These are phyloP conservation scores for Naganishia sp. DNA, from an alignment of 1,284 basidiomycete species.

Conservation along the genomic window DNA sequence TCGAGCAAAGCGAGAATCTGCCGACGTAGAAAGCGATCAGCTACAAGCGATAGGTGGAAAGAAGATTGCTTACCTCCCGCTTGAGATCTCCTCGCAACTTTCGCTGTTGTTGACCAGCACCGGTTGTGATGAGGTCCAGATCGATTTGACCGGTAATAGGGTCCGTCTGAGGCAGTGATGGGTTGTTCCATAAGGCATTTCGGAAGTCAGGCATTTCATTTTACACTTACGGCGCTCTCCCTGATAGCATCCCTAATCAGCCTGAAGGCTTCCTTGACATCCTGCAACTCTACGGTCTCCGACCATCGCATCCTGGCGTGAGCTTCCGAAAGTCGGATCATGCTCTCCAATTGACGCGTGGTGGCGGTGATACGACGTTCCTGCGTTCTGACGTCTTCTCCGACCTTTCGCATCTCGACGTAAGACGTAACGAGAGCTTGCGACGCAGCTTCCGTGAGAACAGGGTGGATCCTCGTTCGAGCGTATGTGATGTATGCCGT, in stretches of 20 bases:
- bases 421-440: constrained; percentile 84
- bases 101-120: constrained; percentile 80
- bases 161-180: constrained; percentile 63
- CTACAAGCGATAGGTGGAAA: neutral
- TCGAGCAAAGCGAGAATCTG: constrained; percentile 65
- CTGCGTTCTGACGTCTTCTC: constrained; percentile 78
- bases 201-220: neutral
- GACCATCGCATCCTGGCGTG: constrained; percentile 95
- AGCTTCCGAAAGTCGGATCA: constrained; percentile 96
- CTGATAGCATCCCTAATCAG: constrained; percentile 95
- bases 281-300: constrained; percentile 75
- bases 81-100: constrained; percentile 81
- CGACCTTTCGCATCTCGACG: constrained; percentile 90
- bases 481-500: constrained; percentile 95
- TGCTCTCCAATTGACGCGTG: constrained; percentile 92
- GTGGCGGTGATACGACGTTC: constrained; percentile 98
- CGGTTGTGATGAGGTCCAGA: constrained; percentile 92
- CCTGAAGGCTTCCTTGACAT: constrained; percentile 87
- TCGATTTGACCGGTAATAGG: constrained; percentile 89
- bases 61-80: constrained; percentile 60
- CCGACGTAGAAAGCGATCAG: neutral
- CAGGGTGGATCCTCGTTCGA: constrained; percentile 81
- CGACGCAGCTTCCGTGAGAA: constrained; percentile 83
- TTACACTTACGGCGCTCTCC: constrained; percentile 65
- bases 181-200: neutral